Base-by-base conservation (phyloP, 768 basidiomycete genomes). In the Suillus decipiens region DNA sequence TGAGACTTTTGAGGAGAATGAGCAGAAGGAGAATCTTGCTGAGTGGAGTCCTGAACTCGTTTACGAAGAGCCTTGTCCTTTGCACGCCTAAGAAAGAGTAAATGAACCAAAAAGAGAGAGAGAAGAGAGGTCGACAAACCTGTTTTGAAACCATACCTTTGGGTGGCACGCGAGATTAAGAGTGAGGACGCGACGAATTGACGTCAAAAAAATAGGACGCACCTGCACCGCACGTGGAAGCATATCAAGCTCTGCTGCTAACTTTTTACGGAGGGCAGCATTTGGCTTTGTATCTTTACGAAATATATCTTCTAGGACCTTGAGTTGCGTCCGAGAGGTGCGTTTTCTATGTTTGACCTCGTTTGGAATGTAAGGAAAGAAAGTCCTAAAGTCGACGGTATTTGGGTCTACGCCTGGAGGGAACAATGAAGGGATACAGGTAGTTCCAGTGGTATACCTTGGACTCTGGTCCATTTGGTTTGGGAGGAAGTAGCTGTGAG, bases 151-250 rank as follows among this genome's bases (percentile, higher is more conserved):
- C 92, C 92, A 93, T 31, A 93, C 96, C 86, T 96, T 79, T 2
- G 73, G 61, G 34, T 37, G 22, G 59, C 39, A 64, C 61, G 64
- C 67, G 75, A 68, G 62, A 61, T 39, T 7, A 6, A 28, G 48
- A 33, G 63, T 68, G 69, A 71, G 70, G 67, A 68, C 64, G 65
- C 60, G 69, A 58, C 61, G 59, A 57, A 62, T 45, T 34, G 19
- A 37, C 24, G 51, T 60, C 60, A 58, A 43, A 54, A 50, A 24
- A 47, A 15, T 34, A 51, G 60, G 39, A 47, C 85, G 81, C 62
- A 96, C 96, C 84, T 99, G 96, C 2, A 99, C 92, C n/a, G 93
- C 94, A 64, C 96, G 81, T 24, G 94, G 87, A 11, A 92, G 91
- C 96, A 99, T 99, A 65, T 88, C 89, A 62, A 98, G 86, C 77